Conservation (phyloP, 2,329 filamentous ascomycete genomes). For the Camptophora hylomeconis region DNA sequence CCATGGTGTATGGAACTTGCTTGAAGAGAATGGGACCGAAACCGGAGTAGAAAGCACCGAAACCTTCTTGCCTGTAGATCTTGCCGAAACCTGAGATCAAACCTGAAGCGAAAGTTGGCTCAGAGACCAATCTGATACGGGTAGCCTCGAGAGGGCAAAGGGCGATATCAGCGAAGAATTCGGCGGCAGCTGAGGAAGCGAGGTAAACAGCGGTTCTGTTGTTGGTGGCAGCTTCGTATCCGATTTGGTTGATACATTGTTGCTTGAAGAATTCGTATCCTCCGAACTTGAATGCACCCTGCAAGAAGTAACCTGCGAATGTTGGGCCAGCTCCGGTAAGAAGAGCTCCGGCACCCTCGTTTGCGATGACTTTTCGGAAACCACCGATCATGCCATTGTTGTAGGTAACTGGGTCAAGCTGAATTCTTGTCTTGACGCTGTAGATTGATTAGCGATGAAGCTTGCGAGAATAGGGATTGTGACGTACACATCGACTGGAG, state of each 20-base stretch:
- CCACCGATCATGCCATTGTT: conserved; percentile 77
- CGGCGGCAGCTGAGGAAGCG: conserved; percentile 46
- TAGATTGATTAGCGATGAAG: conserved; percentile 20
- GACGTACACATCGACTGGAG: conserved; percentile 98
- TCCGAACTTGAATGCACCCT: conserved; percentile 87
- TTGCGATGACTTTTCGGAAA: conserved; percentile 72
- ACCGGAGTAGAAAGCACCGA: conserved; percentile 79
- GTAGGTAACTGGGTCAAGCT: conserved; percentile 81
- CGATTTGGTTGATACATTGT: conserved; percentile 68
- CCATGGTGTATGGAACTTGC: conserved; percentile 87
- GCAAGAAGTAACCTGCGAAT: conserved; percentile 82
- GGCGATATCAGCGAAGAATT: conserved; percentile 52
- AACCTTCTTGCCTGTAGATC: conserved; percentile 70
- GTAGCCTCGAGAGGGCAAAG: conserved; percentile 88
- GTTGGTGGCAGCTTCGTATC: conserved; percentile 62
- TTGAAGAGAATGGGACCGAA: conserved; percentile 83
- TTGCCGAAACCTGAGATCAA: conserved; percentile 68
- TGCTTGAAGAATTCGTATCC: conserved; percentile 96
- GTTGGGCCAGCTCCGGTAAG: conserved; percentile 77
- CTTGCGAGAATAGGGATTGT: conserved; percentile 13
- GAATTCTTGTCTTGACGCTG: conserved; percentile 91
- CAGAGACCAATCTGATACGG: conserved; percentile 82
- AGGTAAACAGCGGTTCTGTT: conserved; percentile 76
- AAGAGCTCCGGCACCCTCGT: conserved; percentile 75
- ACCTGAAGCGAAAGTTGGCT: conserved; percentile 73